Base-by-base conservation (phyloP, 2,329 filamentous ascomycete species). In the Phyllosticta paracitricarpa region DNA sequence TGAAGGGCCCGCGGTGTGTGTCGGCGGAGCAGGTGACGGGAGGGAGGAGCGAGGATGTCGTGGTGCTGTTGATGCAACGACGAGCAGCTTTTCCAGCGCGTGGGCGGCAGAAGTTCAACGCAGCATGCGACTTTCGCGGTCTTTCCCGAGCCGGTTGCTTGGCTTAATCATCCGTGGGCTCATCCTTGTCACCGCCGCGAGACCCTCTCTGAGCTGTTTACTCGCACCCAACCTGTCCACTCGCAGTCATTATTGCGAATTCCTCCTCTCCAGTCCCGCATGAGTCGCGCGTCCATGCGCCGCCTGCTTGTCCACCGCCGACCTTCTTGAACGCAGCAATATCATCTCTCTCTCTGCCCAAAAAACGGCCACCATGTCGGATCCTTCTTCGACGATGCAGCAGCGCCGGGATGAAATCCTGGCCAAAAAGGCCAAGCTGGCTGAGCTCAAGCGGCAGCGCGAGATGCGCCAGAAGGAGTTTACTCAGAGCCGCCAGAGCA, bases 371-470 rank as follows among this genome's bases (percentile, higher is more conserved):
- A 24, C n/a, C 56, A 62, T 62, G 60, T 58, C 60, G 33, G 60
- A 62, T 51, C 60, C 57, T 10, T 55, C 60, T 52, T 40, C 52
- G 14, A 87, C 88, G 81, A 85, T 88, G 78, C 87, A 85, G 73
- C 79, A 92, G 81, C 88, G 92, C 69, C 89, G 91, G 79, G 91
- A 96, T 80, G 94, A 99, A 80, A 96, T 99, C 68, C 81, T 94
- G 69, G 92, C 91, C 68, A 99, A 99, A 79, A 93, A 90, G 81
- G 93, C 92, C 65, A 97, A 94, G 81, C 90, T 99, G 69, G 92
- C 90, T 57, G 94, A 97, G 82, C 83, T 99, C 66, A 97, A 96
- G 79, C 85, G 89, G 64, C 91, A 97, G 78, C 85, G 94, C 68
- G 91, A 95, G 74, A 79, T 93, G 68, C 84, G 92, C 63, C 84